Percentiles rank a stretch among this genome's conserved stretches.
phyloP scores from a whole-genome alignment of 78 protist genomes.

The Guillardia theta region DNA sequence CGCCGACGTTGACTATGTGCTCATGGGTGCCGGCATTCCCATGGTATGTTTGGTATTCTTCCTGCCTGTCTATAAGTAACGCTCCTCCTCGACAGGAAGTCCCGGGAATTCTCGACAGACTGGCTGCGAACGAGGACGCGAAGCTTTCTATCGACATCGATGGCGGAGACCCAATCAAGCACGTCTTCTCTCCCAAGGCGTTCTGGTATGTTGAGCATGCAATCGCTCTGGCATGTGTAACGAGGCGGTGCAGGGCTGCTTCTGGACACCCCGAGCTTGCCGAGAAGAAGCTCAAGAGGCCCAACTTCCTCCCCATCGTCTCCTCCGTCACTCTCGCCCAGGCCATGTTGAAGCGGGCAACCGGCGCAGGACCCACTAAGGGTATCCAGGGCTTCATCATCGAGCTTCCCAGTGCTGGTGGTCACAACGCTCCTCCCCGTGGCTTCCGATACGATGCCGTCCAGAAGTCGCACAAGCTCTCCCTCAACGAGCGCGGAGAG shows the following conservation, averaged over 20 bases:
- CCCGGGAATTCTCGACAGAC: neutral
- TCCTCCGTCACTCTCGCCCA: slow-evolving; percentile 36
- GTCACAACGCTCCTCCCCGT: slow-evolving; percentile 38
- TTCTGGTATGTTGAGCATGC: neutral
- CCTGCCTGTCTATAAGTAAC: neutral
- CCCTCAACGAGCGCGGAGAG: slow-evolving; percentile 34
- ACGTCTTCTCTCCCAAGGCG: neutral
- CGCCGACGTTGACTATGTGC: slow-evolving; percentile 18
- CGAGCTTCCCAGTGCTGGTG: neutral
- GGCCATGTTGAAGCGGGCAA: slow-evolving; percentile 37
- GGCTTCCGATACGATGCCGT: slow-evolving; percentile 31
- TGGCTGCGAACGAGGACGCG: neutral
- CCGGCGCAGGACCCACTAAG: slow-evolving; percentile 28
- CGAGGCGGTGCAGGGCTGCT: neutral
- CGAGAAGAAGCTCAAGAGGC: neutral
- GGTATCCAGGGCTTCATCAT: slow-evolving; percentile 30
- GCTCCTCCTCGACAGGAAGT: neutral
- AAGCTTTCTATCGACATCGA: slow-evolving; percentile 13
- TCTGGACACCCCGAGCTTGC: slow-evolving; percentile 3
- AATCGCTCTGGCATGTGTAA: too few species aligned
- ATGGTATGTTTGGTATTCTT: neutral
- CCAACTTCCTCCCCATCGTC: slow-evolving; percentile 18
- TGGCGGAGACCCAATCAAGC: neutral
- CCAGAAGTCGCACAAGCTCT: neutral
- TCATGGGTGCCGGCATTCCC: slow-evolving; percentile 33